Base-by-base conservation (phyloP, 2,329 filamentous ascomycete genomes). In the Bipolaris oryzae region DNA sequence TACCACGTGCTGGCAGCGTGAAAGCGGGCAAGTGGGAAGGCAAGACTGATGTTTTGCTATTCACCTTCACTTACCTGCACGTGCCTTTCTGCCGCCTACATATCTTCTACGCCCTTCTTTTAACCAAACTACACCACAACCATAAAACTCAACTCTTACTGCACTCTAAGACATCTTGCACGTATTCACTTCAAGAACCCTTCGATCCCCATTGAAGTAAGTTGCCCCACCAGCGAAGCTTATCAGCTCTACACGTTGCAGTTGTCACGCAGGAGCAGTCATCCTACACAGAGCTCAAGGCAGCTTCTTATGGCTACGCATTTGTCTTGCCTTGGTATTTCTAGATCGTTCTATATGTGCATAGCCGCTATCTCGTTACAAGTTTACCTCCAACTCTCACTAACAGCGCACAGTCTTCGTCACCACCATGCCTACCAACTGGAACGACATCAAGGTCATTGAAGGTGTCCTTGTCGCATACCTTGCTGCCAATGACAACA, bases 391-490 rank as follows among this genome's bases (percentile, higher is more conserved):
- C 28, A 20, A 16, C n/a, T 1, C 10, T 25, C 7, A 39, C 50
- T 46, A 42, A 50, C 42, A 23, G 16, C 5, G 1, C 0, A 13
- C 15, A 53, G 41, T 18, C 15, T 13, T 15, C 38, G 21, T 11
- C 16, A 5, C 45, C 46, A 63, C 34, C 3, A 76, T 77, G 74
- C 35, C 68, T 0, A 73, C 77, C 58, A 69, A 78, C 45, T 79
- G 77, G 77, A 59, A 73, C 33, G 63, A 71, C 42, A 61, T 66
- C 2, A 73, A 74, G 7, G 70, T 67, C 9, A 70, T 72, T 53
- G 73, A 79, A 61, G 74, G 78, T 16, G 67, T 80, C 0, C 67
- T 80, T n/a, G 74, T 76, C 1, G 70, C 75, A 5, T 68, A 79
- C 45, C 72, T 79, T 46, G 78, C 75, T 0, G 71, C 68, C 1